Evolutionary conservation across 768 basidiomycete genomes (phyloP).

Genomic region (Termitomyces sp.): DNA sequence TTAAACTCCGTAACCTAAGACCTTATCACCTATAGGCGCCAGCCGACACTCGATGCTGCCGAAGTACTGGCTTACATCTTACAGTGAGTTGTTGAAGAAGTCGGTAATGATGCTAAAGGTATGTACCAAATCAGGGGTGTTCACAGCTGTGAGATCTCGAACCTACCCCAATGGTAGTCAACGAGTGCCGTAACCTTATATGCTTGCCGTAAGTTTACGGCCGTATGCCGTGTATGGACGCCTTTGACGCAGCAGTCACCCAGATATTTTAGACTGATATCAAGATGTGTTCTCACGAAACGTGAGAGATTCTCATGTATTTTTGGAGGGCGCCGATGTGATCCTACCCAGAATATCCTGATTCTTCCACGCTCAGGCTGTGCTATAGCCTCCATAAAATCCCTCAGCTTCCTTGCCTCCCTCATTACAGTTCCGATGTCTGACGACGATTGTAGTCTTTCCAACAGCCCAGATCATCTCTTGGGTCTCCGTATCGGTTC

Average conservation of each 20-base stretch:
- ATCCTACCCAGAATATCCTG: not conserved
- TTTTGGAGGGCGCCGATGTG: not conserved
- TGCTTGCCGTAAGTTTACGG: no score
- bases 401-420: not conserved
- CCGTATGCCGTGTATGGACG: no score
- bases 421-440: not conserved
- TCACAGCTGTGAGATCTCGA: no score
- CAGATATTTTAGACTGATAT: not conserved
- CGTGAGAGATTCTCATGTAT: not conserved
- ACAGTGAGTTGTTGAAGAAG: not conserved
- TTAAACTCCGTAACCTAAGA: not conserved
- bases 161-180: no score
- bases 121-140: no score
- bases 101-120: no score
- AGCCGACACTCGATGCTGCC: no score
- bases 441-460: slow-evolving; percentile 47
- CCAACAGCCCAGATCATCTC: slow-evolving; percentile 51
- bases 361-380: not conserved
- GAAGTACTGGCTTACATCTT: no score
- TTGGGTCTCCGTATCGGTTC: slow-evolving; percentile 64
- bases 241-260: not conserved
- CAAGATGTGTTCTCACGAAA: not conserved
- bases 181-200: no score
- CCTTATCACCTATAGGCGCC: no score
- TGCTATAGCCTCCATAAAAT: not conserved